Conservation (phyloP, 805 yeast genomes). For the Kluyveromyces wickerhamii region DNA sequence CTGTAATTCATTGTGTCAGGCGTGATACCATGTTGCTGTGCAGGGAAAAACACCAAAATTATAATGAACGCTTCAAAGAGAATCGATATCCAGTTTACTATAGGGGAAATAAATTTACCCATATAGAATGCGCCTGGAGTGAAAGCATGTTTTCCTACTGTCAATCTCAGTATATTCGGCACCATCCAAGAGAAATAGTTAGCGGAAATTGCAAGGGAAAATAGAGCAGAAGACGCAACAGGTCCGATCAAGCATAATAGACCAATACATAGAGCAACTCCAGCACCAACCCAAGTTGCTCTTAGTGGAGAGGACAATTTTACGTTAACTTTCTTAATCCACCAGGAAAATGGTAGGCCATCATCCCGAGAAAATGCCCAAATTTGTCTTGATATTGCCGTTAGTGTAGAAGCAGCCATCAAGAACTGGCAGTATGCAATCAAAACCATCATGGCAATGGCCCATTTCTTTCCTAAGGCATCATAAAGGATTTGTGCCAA, state of each 20-base stretch:
- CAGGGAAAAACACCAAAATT: slow-evolving; percentile 52
- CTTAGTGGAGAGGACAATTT: slow-evolving; percentile 50
- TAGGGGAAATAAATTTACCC: slow-evolving; percentile 40
- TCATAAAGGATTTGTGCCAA: slow-evolving; percentile 57
- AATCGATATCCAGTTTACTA: slow-evolving; percentile 38
- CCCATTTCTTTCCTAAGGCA: slow-evolving; percentile 55
- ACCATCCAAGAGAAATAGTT: slow-evolving; percentile 33
- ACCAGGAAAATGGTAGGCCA: slow-evolving; percentile 52
- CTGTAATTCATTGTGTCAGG: slow-evolving; percentile 58
- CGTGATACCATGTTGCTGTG: slow-evolving; percentile 21
- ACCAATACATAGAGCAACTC: slow-evolving; percentile 30
- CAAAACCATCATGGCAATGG: slow-evolving; percentile 52
- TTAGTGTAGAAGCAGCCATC: slow-evolving; percentile 54
- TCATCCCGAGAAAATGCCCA: slow-evolving; percentile 73
- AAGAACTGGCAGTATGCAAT: slow-evolving; percentile 53
- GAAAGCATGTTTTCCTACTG: slow-evolving; percentile 41
- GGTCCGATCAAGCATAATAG: slow-evolving; percentile 32
- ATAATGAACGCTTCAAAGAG: slow-evolving; percentile 44
- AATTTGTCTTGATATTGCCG: slow-evolving; percentile 57
- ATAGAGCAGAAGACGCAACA: slow-evolving; percentile 35
- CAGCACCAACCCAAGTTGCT: slow-evolving; percentile 40
- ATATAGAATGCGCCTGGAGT: slow-evolving; percentile 55
- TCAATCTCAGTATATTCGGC: slow-evolving; percentile 28
- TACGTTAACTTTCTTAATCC: slow-evolving; percentile 47
- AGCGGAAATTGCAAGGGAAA: slow-evolving; percentile 33